Evolutionary conservation across 2,329 filamentous ascomycete species (phyloP), one percentile per base, ranked within the genome.

Genomic region (Colletotrichum scovillei): DNA sequence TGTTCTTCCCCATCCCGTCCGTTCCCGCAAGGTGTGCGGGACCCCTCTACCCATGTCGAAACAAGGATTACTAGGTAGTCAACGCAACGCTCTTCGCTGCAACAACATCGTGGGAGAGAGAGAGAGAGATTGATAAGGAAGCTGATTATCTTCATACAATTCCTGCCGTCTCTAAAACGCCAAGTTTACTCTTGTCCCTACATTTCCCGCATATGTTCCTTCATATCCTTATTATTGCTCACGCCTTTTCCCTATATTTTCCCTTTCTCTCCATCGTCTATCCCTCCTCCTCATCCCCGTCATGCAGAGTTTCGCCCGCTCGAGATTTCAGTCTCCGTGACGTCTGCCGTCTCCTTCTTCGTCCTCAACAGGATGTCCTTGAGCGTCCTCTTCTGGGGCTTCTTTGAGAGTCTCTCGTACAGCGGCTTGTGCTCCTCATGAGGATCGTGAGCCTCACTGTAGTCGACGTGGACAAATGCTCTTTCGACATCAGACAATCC

Each of bases 391-490:
- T 58, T 78, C 6, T 49, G 16, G 14, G 77, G 69, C 63, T 76
- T 76, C 68, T 77, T 77, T 30, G 53, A 55, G 74, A 78, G 78
- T 68, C 80, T 78, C 57, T 83, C 81, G 67, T 84, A 73, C 19
- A 86, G 74, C 1, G 83, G 83, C 75, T 86, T 86, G 72, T 86
- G 84, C 69, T 86, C 84, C 64, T 83, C 79, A 67, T 84, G 79
- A 38, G 49, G 63, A 35, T 56, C 52, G 82, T 78, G 69, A 82
- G 79, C 80, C 68, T 86, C 82, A 1, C 46, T 53, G 63, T 86
- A 86, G 76, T 86, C 84, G 53, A 86, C 82, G 65, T 86, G 84
- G 59, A 86, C 84, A 71, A 86, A 86, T 0, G 84, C 84, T 59
- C 84, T 79, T 78, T 86, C 84, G 16, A 86, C 84, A 67, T 82